phyloP scores from a whole-genome alignment of 768 basidiomycete species.

The Albatrellus ellisii region DNA sequence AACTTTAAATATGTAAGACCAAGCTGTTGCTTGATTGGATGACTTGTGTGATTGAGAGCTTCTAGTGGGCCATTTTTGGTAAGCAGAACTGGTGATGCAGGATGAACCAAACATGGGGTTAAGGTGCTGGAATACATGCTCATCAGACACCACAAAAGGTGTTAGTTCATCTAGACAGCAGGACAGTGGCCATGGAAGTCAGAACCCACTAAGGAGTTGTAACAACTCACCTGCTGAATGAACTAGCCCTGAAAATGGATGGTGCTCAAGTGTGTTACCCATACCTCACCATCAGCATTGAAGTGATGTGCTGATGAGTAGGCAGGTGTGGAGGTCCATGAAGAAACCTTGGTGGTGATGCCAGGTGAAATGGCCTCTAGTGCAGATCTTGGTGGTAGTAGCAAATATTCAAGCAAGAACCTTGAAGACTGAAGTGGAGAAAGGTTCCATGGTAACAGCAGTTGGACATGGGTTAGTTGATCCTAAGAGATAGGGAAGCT shows the following conservation, averaged over 20 bases:
- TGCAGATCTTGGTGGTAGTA: conserved; percentile 85
- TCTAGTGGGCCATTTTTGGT: conserved; percentile 67
- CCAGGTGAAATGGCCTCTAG: conserved; percentile 67
- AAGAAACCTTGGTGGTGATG: conserved; percentile 69
- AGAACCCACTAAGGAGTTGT: conserved; percentile 79
- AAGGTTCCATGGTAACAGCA: conserved; percentile 81
- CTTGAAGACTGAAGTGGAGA: conserved; percentile 84
- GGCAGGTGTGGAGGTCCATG: conserved; percentile 68
- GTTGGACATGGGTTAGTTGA: conserved; percentile 81
- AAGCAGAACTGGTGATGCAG: conserved; percentile 62
- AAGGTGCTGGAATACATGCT: conserved; percentile 75
- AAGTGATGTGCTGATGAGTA: conserved; percentile 63
- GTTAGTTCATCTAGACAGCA: conserved; percentile 84
- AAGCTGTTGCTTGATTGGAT: conserved; percentile 36
- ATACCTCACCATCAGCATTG: conserved; percentile 70
- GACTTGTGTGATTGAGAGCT: conserved; percentile 46
- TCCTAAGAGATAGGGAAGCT: conserved; percentile 23
- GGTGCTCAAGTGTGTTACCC: conserved; percentile 80
- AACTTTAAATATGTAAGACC: conserved; percentile 56
- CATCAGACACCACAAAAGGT: conserved; percentile 79
- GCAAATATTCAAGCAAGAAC: conserved; percentile 82
- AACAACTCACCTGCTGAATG: conserved; percentile 86
- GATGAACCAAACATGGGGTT: conserved; percentile 62
- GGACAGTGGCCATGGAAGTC: conserved; percentile 82
- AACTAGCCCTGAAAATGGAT: conserved; percentile 88